Evolutionary conservation across 352 stramenopile genomes (phyloP), one percentile per base, ranked within the genome.

Genomic region (Phytopythium aichiense): DNA sequence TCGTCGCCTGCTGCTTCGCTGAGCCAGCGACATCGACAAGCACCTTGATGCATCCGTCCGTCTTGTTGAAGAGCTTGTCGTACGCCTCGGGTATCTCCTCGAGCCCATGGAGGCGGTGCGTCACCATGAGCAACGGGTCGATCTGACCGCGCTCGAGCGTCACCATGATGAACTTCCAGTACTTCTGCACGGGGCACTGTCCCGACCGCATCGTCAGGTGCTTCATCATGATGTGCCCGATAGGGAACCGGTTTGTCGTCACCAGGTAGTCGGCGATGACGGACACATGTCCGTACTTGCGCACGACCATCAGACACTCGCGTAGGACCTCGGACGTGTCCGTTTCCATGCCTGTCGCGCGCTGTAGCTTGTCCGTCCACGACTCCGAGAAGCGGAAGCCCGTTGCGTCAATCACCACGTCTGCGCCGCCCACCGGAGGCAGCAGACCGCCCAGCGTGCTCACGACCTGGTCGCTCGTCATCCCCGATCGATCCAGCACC

Each of bases 221-320:
- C 56, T 82, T 82, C 50, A 75, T 65, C 63, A 76, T 67, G 38
- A 84, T 59, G 61, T 78, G 69, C 20, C 72, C 72, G 35, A 84
- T 66, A 2, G 74, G 74, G 51, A 84, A 84, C 22, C 66, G 57
- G 56, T 76, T 69, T 2, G 63, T 63, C 15, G 60, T 52, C 22
- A 63, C 67, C 18, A 74, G 35, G 48, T 79, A 81, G 56, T 83
- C 72, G 1, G 63, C 69, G 12, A 83, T 60, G 28, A 80, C 51
- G 58, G 53, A 46, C 62, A 74, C 62, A 45, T 64, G 25, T 55
- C 60, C 66, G 73, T 74, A 61, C 74, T 71, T 35, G 63, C 66
- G 20, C 71, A 56, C 42, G 76, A 64, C n/a, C 76, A 73, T 18
- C 60, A 45, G 25, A 65, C 64, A 77, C 54, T 81, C 71, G 43